Evolutionary conservation across 306 rosid species (phyloP), one percentile per base, ranked within the genome.

Genomic region (Pterocarpus santalinus): DNA sequence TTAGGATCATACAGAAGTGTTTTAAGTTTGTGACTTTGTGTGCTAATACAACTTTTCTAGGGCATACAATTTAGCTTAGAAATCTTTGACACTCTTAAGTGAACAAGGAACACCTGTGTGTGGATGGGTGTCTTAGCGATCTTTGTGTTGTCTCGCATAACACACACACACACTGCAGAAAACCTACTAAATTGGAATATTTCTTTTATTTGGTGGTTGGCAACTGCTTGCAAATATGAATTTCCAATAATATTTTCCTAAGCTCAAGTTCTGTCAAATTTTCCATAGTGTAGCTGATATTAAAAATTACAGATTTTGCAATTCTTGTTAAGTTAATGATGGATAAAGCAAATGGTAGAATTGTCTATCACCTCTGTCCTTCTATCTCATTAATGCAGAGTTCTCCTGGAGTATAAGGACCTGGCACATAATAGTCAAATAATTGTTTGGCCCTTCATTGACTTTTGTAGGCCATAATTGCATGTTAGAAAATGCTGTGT

Each of bases 151-250:
- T 39, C 61, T 58, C 47, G 7, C 44, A 11, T 47, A 22, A 62
- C 38, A 57, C 5, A 49, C 58, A 49, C 58, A 7, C 53, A 60
- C 22, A 32, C 47, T 33, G 80, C 75, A 52, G 17, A 72, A 65
- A 38, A 78, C 74, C 32, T 65, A 6, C 8, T 78, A 66, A n/a
- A 10, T 63, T 71, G 64, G 53, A 65, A 57, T 74, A 33, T 66
- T 13, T 30, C 7, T 38, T 51, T 60, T 34, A 17, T 33, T 67
- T 69, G 76, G 62, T 57, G 17, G 58, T 44, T 67, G 65, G 38
- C 38, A 2, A 15, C 49, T 1, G 53, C 32, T 58, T 69, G 33
- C 76, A n/a, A 52, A 69, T 65, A 36, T 44, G 64, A 69, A 33
- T 79, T 69, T 79, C 41, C 30, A 6, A 43, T 7, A 57, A 33